A percentile compares a stretch with the other conserved stretches of the same genome.
phyloP scores from a whole-genome alignment of 768 basidiomycete genomes.

The Panellus pusillus region DNA sequence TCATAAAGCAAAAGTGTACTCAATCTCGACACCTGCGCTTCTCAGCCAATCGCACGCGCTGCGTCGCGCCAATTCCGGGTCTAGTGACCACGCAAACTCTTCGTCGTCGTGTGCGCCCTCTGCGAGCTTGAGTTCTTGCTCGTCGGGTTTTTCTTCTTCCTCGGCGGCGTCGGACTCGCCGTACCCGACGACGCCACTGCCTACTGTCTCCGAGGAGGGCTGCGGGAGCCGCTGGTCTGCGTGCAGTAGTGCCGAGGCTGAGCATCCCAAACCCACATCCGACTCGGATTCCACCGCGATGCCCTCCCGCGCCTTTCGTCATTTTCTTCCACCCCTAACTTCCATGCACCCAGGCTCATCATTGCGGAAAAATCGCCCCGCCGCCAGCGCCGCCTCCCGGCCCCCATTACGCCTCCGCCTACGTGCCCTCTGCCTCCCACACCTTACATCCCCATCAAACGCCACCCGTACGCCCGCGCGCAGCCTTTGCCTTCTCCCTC shows the following conservation, averaged over 20 bases:
- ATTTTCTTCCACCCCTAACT: background rate
- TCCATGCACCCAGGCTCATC: background rate
- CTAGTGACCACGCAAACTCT: background rate
- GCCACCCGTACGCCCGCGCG: slow-evolving; percentile 2
- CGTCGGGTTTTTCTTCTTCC: background rate
- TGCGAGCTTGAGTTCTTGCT: slow-evolving; percentile 1
- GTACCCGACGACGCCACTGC: slow-evolving; percentile 1
- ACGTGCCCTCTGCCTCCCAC: background rate
- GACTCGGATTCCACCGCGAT: background rate
- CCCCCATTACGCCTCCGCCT: background rate
- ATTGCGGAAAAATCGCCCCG: background rate
- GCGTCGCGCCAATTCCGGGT: background rate
- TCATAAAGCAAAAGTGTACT: background rate
- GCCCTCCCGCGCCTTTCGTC: background rate
- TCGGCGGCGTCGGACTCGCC: background rate
- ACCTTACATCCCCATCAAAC: background rate
- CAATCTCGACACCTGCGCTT: slow-evolving; percentile 1
- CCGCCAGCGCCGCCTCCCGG: background rate
- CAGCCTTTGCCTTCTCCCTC: background rate
- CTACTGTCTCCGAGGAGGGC: background rate
- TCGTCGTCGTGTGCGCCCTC: background rate
- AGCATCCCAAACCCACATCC: background rate
- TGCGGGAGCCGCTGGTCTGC: background rate
- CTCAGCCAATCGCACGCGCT: background rate
- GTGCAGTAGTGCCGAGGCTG: background rate